Percentiles rank a stretch among this genome's conserved stretches.
Conservation (phyloP, 208 protist genomes). For the Acanthamoeba castellanii region DNA sequence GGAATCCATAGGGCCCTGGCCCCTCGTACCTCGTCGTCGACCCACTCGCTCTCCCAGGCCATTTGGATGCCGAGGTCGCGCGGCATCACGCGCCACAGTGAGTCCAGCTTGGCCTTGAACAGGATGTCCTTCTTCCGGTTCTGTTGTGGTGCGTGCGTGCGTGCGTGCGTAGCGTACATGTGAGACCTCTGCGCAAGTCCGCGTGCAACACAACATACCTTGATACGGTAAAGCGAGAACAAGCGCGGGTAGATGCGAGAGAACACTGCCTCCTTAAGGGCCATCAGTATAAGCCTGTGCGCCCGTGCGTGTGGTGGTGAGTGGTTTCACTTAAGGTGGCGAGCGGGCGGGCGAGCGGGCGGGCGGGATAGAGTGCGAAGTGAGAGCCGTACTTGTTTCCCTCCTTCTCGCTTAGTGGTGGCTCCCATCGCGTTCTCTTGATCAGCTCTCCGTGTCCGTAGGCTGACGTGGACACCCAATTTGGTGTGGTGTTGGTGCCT, state of each 20-base stretch:
- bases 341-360: too few relatives aligned
- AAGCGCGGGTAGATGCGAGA: neutral
- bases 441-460: neutral
- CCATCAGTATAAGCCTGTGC: neutral
- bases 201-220: neutral
- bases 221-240: conserved; percentile 1
- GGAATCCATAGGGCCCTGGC: neutral
- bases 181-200: neutral
- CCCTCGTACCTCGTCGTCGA: neutral
- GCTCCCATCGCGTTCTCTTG: neutral
- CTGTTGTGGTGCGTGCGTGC: neutral
- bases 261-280: conserved; percentile 27
- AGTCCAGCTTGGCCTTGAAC: conserved; percentile 44
- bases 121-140: conserved; percentile 10
- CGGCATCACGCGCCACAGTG: conserved; percentile 1
- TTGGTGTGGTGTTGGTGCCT: neutral
- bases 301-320: too few relatives aligned
- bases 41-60: conserved; percentile 16
- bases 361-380: neutral
- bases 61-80: conserved; percentile 29
- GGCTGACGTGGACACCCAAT: neutral
- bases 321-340: neutral
- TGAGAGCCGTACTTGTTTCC: neutral
- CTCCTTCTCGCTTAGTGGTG: neutral
- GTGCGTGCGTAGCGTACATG: neutral